These are phyloP conservation scores for Pseudogymnoascus pannorum DNA, from an alignment of 2,329 filamentous ascomycete species.

Conservation along the genomic window DNA sequence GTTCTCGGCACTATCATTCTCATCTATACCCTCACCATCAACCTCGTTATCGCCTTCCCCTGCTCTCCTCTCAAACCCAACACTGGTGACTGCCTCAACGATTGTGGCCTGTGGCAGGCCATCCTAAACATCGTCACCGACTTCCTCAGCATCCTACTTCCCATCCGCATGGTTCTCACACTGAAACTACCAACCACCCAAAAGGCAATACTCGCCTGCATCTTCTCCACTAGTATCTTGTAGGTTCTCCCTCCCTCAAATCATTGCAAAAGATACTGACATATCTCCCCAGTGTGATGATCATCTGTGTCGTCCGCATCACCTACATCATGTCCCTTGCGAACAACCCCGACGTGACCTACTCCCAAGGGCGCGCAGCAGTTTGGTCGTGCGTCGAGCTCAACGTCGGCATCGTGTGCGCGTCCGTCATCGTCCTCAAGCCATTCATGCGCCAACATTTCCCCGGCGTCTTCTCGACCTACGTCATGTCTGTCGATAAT, in stretches of 20 bases:
- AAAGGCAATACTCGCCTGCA: neutral
- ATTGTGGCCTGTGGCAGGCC: neutral
- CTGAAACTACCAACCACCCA: neutral
- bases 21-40: conserved; percentile 5
- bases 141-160: neutral
- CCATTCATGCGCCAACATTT: conserved; percentile 8
- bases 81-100: conserved; percentile 2
- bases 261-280: neutral
- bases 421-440: neutral
- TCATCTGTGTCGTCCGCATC: conserved; percentile 4
- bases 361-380: conserved; percentile 2
- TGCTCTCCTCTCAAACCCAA: neutral
- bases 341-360: conserved; percentile 10
- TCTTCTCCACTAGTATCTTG: conserved; percentile 5
- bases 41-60: neutral
- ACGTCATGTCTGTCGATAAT: neutral
- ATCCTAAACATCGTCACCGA: conserved; percentile 6
- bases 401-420: conserved; percentile 9
- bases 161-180: neutral
- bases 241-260: neutral
- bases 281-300: neutral
- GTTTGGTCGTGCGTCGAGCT: conserved; percentile 5
- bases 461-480: conserved; percentile 6
- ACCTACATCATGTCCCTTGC: conserved; percentile 9
- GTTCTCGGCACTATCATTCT: neutral